Percentiles rank a stretch among this genome's conserved stretches.
These are phyloP conservation scores for Phytophthora parvispora DNA, from an alignment of 352 stramenopile species.

Conservation along the genomic window DNA sequence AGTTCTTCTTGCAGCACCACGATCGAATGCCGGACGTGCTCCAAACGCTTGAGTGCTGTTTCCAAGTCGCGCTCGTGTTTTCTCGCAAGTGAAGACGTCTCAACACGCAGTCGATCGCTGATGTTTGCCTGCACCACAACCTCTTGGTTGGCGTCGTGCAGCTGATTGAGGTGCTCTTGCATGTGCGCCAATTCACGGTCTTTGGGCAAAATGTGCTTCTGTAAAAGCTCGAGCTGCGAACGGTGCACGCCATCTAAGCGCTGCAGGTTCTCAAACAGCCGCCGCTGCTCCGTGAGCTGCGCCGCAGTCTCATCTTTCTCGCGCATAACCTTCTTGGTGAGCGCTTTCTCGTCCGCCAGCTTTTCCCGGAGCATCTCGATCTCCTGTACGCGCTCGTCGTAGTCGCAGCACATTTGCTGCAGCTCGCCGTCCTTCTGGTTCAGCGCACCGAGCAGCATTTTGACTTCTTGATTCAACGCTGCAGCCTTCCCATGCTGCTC, in stretches of 20 bases:
- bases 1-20: conserved; percentile 75
- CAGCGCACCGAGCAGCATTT: conserved; percentile 71
- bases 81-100: conserved; percentile 51
- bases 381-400: conserved; percentile 36
- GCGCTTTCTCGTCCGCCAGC: conserved; percentile 44
- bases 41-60: conserved; percentile 42
- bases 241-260: conserved; percentile 78
- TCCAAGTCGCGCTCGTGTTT: conserved; percentile 56
- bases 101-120: conserved; percentile 66
- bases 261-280: conserved; percentile 61
- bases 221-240: conserved; percentile 77
- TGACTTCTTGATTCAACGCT: conserved; percentile 72
- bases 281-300: conserved; percentile 48
- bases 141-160: conserved; percentile 76
- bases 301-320: conserved; percentile 55
- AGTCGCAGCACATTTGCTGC: conserved; percentile 37
- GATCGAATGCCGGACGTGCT: conserved; percentile 64
- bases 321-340: conserved; percentile 30
- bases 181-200: conserved; percentile 72
- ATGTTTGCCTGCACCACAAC: conserved; percentile 78
- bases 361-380: conserved; percentile 44
- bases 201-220: conserved; percentile 78
- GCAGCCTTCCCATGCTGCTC: conserved; percentile 62
- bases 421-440: conserved; percentile 73
- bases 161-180: conserved; percentile 63